Base-by-base conservation (phyloP, 2,329 filamentous ascomycete genomes). In the Venturia aucupariae region DNA sequence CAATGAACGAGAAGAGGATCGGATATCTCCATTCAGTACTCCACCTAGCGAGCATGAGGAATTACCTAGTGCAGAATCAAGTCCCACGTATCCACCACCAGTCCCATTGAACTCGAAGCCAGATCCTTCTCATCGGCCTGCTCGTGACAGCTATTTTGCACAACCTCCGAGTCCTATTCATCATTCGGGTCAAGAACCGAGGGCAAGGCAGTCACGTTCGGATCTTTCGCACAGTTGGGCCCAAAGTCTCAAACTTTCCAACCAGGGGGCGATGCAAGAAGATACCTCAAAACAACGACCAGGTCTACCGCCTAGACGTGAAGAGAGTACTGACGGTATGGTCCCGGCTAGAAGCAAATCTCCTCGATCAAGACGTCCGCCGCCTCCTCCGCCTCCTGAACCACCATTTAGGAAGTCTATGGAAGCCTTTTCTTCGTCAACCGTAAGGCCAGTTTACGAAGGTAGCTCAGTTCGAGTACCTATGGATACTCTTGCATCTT, bases 21-120 rank as follows among this genome's bases (percentile, higher is more conserved):
- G 78, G 61, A 71, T 86, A 0, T 96, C 93, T 0, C 92, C 93
- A 0, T 96, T 97, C 72, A 92, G 82, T 71, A 96, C 91, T 42
- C 92, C 92, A 22, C 91, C 92, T 0, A 87, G 86, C 69, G 93
- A 88, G 71, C 83, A 84, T 4, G 86, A 84, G 64, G 87, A 82
- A 54, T 72, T 72, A 24, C 61, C 13, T 17, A 59, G 51, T 46
- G 22, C 7, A n/a, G 39, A 59, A 17, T 27, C 30, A 5, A 65
- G 64, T 42, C 64, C 64, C 7, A 61, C 42, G 1, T 35, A 32
- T 10, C 64, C 64, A 2, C 64, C 64, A 15, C 64, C 54, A 27
- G 63, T 65, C 11, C 64, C 64, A 17, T 35, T 35, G 19, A 17
- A n/a, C 19, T 63, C 54, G 17, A 65, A 65, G 27, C 64, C 64